Base-by-base conservation (phyloP, 2,329 filamentous ascomycete genomes). In the Aspergillus texensis region DNA sequence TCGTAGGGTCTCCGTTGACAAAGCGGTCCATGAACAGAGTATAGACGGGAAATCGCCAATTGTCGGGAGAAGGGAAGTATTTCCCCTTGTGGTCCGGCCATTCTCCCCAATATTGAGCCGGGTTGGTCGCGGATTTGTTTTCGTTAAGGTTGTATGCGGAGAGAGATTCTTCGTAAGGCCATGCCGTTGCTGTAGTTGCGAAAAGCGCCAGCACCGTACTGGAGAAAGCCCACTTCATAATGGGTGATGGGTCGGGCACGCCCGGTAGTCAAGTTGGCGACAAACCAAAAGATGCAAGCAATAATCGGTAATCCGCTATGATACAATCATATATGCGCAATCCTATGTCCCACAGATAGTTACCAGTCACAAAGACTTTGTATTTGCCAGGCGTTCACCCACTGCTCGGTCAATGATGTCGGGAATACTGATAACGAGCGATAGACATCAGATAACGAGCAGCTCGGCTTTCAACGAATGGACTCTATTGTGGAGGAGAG, bases 11-110 rank as follows among this genome's bases (percentile, higher is more conserved):
- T 24, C 88, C 88, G 68, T 90, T 89, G 52, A 88, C 86, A 69
- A 85, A 90, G 63, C 86, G 80, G 72, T 90, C 88, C 14, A 89
- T 75, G 70, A 89, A 88, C 52, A 90, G 77, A 10, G 86, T 88
- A 72, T 90, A 90, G 70, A 89, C 85, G 0, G 88, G 88, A 65
- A 90, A 83, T 26, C 88, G 82, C 88, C 88, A 90, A 68, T 87
- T 89, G 0, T 78, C 71, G 1, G 88, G 88, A 21, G 87, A 89
- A 0, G 79, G 76, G 21, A 76, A 72, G 67, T 85, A 89, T 32
- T 66, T 19, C 6, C 52, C 52, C 52, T 36, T 72, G 53, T 87
- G 84, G 64, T 82, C 76, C 21, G 76, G 77, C 84, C 85, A 84
- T 77, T 82, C 76, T 64, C 86, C 83, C 24, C 63, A 61, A 72